A percentile compares a stretch with the other conserved stretches of the same genome.
These are phyloP conservation scores for Exophiala phaeomuriformis DNA, from an alignment of 2,329 filamentous ascomycete genomes.

Conservation along the genomic window DNA sequence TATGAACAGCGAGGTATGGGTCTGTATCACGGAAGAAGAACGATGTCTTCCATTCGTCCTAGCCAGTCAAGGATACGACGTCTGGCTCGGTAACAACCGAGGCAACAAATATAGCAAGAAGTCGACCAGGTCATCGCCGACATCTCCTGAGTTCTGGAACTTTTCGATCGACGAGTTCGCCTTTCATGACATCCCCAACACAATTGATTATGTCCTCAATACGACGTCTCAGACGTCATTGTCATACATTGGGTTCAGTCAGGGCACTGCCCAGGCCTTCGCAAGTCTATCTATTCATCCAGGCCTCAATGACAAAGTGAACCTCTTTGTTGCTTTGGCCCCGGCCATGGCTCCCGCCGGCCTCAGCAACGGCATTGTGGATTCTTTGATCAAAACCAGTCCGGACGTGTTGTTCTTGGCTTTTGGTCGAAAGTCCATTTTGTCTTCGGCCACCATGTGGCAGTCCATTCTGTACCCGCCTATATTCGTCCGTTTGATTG, in stretches of 20 bases:
- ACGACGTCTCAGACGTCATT: conserved; percentile 75
- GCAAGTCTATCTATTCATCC: conserved; percentile 89
- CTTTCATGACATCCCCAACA: conserved; percentile 93
- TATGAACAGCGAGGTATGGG: conserved; percentile 99
- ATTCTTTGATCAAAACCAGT: conserved; percentile 86
- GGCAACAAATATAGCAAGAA: conserved; percentile 99
- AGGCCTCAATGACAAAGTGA: conserved; percentile 81
- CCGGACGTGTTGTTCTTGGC: conserved; percentile 87
- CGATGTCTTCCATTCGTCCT: conserved; percentile 81
- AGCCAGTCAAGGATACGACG: conserved; percentile 86
- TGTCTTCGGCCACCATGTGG: conserved; percentile 94
- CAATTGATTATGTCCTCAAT: conserved; percentile 81
- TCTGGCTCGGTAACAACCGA: conserved; percentile 96
- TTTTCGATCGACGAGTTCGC: conserved; percentile 99
- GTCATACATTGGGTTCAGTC: conserved; percentile 94
- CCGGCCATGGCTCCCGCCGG: conserved; percentile 95
- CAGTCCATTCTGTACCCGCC: conserved; percentile 91
- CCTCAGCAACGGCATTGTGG: conserved; percentile 80
- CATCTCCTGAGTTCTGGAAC: conserved; percentile 78
- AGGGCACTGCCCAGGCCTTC: conserved; percentile 94
- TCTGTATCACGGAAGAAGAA: conserved; percentile 79
- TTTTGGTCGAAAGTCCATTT: conserved; percentile 83
- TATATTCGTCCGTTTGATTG: conserved; percentile 82
- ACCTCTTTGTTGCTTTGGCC: conserved; percentile 91
- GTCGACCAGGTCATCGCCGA: conserved; percentile 67